phyloP scores from a whole-genome alignment of 805 yeast species.

The Sugiyamaella smithiae region DNA sequence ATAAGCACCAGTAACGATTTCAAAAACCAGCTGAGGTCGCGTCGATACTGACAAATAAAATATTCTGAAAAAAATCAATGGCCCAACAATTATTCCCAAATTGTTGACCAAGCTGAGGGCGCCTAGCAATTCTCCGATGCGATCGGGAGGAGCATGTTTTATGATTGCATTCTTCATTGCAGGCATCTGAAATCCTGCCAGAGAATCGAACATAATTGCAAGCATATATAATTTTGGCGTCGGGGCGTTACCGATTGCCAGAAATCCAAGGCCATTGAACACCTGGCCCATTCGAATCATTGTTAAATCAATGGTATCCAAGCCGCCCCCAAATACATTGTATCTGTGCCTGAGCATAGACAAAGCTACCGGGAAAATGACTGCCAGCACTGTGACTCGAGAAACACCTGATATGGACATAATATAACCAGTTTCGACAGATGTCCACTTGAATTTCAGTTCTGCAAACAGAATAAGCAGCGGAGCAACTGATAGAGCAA shows the following conservation, averaged over 20 bases:
- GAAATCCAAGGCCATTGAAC: slow-evolving; percentile 17
- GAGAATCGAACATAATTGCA: slow-evolving; percentile 19
- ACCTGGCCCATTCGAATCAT: slow-evolving; percentile 23
- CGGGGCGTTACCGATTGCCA: slow-evolving; percentile 24
- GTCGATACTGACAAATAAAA: slow-evolving; percentile 21
- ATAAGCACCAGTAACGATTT: slow-evolving; percentile 19
- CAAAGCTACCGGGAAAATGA: slow-evolving; percentile 25
- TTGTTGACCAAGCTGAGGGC: slow-evolving; percentile 25
- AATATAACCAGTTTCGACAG: slow-evolving; percentile 33
- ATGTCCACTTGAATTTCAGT: slow-evolving; percentile 31
- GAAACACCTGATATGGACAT: slow-evolving; percentile 28
- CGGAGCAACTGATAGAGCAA: slow-evolving; percentile 20
- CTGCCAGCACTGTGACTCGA: slow-evolving; percentile 27
- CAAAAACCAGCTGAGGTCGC: slow-evolving; percentile 23
- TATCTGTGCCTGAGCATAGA: slow-evolving; percentile 13
- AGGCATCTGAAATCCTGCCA: slow-evolving; percentile 25
- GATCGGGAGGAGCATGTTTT: slow-evolving; percentile 24
- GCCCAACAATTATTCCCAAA: slow-evolving; percentile 21
- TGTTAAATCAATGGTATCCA: slow-evolving; percentile 24
- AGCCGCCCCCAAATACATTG: slow-evolving; percentile 5
- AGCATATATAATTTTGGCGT: slow-evolving; percentile 16
- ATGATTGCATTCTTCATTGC: slow-evolving; percentile 25
- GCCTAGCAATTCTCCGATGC: slow-evolving; percentile 29
- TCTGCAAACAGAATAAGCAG: slow-evolving; percentile 30
- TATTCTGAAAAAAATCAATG: slow-evolving; percentile 19